These are phyloP conservation scores for Mycena sp. DNA, from an alignment of 1,284 basidiomycete species.

Conservation along the genomic window DNA sequence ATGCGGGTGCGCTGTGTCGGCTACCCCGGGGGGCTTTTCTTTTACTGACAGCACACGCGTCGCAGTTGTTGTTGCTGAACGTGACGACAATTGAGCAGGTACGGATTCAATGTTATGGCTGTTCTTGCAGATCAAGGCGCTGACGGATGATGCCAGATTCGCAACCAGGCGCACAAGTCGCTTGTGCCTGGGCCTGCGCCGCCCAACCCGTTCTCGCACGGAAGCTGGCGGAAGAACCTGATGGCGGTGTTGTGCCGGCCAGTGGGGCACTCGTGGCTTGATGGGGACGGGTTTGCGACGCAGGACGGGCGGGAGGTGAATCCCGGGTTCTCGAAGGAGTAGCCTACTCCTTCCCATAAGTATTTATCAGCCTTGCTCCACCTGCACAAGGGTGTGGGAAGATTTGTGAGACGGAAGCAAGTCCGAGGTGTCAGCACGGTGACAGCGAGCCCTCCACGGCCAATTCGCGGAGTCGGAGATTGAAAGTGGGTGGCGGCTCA, in stretches of 20 bases:
- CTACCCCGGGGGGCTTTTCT: too few species aligned
- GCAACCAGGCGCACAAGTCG: slow-evolving; percentile 81
- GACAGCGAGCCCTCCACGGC: too few species aligned
- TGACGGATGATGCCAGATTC: slow-evolving; percentile 56
- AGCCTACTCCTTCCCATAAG: not conserved
- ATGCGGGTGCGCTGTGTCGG: slow-evolving; percentile 67
- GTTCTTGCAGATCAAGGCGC: not conserved
- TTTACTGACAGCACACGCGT: slow-evolving; percentile 17
- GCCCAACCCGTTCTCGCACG: slow-evolving; percentile 83
- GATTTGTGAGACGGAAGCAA: too few species aligned
- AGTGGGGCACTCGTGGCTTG: slow-evolving; percentile 74
- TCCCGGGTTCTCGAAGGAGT: slow-evolving; percentile 51
- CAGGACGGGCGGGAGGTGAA: slow-evolving; percentile 77
- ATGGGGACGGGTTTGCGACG: slow-evolving; percentile 61
- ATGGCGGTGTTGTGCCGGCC: slow-evolving; percentile 77
- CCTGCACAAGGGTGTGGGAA: slow-evolving; percentile 40
- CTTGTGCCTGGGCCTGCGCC: slow-evolving; percentile 68
- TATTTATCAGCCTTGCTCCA: slow-evolving; percentile 35
- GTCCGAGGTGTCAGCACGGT: not conserved
- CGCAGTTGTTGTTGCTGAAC: slow-evolving; percentile 81
- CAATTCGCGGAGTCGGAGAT: too few species aligned
- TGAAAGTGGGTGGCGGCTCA: not conserved
- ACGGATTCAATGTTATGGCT: slow-evolving; percentile 36
- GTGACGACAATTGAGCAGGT: slow-evolving; percentile 95
- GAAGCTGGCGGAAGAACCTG: slow-evolving; percentile 74